A percentile compares a stretch with the other conserved stretches of the same genome.
These are phyloP conservation scores for Cymodocea nodosa DNA, from an alignment of 116 monocot species.

Conservation along the genomic window DNA sequence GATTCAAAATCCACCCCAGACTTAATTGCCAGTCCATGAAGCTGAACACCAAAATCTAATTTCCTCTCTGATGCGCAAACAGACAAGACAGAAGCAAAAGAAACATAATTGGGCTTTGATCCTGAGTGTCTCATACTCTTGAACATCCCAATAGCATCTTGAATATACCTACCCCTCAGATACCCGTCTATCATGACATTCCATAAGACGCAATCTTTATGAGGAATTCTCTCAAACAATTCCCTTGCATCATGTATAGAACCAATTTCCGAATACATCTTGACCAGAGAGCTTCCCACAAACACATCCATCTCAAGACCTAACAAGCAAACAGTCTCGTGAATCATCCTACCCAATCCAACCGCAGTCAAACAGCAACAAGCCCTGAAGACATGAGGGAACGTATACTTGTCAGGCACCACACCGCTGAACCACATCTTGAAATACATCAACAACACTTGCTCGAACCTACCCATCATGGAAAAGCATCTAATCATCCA, in stretches of 20 bases:
- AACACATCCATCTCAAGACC: slow-evolving; percentile 51
- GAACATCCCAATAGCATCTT: slow-evolving; percentile 40
- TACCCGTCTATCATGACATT: slow-evolving; percentile 87
- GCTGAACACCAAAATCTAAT: slow-evolving; percentile 39
- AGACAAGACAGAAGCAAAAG: slow-evolving; percentile 47
- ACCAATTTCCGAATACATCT: slow-evolving; percentile 42
- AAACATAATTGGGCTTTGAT: slow-evolving; percentile 33
- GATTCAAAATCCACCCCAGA: slow-evolving; percentile 37
- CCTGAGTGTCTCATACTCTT: slow-evolving; percentile 35
- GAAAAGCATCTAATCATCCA: slow-evolving; percentile 72
- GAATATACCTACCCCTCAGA: slow-evolving; percentile 22
- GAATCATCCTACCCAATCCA: slow-evolving; percentile 40
- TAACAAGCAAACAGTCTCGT: slow-evolving; percentile 25
- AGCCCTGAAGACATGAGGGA: slow-evolving; percentile 57
- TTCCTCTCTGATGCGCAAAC: slow-evolving; percentile 47
- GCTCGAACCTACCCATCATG: slow-evolving; percentile 31
- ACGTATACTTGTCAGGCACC: slow-evolving; percentile 55
- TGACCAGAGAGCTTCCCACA: slow-evolving; percentile 72
- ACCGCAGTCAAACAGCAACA: slow-evolving; percentile 34
- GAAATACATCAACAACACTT: slow-evolving; percentile 58
- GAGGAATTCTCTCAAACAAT: slow-evolving; percentile 63
- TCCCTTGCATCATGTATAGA: slow-evolving; percentile 32
- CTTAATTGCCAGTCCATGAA: slow-evolving; percentile 52
- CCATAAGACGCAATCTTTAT: slow-evolving; percentile 62
- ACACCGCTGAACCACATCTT: slow-evolving; percentile 56